Evolutionary conservation across 1,139 yeast species (phyloP), one percentile per base, ranked within the genome.

Genomic region (Chernovozyma aurita): DNA sequence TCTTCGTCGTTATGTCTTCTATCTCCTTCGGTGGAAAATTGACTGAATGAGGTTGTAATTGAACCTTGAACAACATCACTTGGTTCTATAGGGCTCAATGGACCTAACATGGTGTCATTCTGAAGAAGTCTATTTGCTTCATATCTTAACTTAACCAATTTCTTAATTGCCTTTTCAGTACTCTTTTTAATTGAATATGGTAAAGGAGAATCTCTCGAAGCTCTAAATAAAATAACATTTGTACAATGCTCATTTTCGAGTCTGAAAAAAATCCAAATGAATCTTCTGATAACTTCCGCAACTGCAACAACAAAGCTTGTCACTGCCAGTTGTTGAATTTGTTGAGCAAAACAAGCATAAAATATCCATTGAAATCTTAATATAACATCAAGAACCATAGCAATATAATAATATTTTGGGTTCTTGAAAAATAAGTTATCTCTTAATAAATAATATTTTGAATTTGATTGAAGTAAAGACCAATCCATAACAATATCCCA

Each of bases 401-500:
- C 92, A 14, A 59, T 42, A 52, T 90, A 90, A 59, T 92, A 92
- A 57, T 74, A 70, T 26, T 52, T 53, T 3, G 84, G 79, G 11
- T 60, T 61, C 25, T 74, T 71, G 53, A 69, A 83, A 34, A 80
- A 80, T 33, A 90, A 65, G 49, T 85, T 82, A 47, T 85, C 81
- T 46, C 97, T 71, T 39, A 92, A 66, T 33, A 80, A 61, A 40
- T 64, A 63, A 52, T 84, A 65, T 46, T 73, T 70, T 5, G 88
- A 75, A 8, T 71, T 73, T 16, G 69, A 56, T 55, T 88, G 96
- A 40, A 85, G 65, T 47, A 92, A 65, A 1, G 97, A 88, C 90
- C 95, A 94, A 65, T 92, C 98, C 95, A 92, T 87, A 26, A 87
- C 66, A 9, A 94, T 62, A 60, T 92, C 98, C 98, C 98, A 92